A percentile compares a stretch with the other conserved stretches of the same genome.
Conservation (phyloP, 2,329 filamentous ascomycete species). For the Pyrenochaeta sp. region DNA sequence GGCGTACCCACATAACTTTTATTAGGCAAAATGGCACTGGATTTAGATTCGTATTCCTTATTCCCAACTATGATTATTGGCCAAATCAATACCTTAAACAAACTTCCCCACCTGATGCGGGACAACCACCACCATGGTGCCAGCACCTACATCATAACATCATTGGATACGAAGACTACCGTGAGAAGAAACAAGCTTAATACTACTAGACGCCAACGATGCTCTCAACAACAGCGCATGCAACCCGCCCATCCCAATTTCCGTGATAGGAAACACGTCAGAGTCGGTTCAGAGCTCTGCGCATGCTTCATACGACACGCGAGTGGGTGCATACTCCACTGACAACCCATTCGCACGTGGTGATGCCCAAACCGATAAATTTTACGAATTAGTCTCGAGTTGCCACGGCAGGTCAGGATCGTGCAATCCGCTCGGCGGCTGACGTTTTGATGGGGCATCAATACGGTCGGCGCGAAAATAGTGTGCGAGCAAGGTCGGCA, state of each 20-base stretch:
- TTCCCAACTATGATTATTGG: background rate
- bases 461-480: too few relatives aligned
- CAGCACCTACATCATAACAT: background rate
- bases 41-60: background rate
- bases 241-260: too few relatives aligned
- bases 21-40: background rate
- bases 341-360: background rate
- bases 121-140: background rate
- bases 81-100: background rate
- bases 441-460: too few relatives aligned
- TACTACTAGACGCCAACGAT: background rate
- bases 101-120: background rate
- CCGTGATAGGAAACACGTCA: too few relatives aligned
- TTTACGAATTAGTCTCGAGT: conserved; percentile 1
- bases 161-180: background rate
- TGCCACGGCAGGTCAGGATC: background rate
- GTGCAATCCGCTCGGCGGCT: background rate
- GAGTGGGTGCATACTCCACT: background rate
- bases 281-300: too few relatives aligned
- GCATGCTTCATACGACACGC: too few relatives aligned
- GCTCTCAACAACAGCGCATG: background rate
- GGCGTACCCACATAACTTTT: background rate
- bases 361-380: conserved; percentile 1
- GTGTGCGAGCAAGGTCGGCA: too few relatives aligned
- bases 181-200: background rate